A percentile compares a stretch with the other conserved stretches of the same genome.
These are phyloP conservation scores for Sclerotinia trifoliorum DNA, from an alignment of 2,329 filamentous ascomycete species.

Conservation along the genomic window DNA sequence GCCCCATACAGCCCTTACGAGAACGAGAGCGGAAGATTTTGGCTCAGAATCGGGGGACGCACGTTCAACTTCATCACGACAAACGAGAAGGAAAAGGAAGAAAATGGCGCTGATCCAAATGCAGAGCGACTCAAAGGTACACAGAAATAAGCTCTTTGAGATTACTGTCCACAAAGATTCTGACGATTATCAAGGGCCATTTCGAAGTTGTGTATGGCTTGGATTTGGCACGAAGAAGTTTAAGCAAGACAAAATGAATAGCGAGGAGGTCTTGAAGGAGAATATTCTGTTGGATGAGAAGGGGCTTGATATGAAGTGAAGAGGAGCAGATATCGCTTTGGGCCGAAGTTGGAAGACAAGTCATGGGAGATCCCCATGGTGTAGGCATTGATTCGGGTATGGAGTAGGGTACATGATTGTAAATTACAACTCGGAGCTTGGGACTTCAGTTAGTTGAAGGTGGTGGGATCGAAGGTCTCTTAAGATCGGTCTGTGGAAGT, in stretches of 20 bases:
- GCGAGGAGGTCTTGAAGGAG: neutral
- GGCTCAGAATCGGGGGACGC: neutral
- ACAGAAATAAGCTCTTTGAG: neutral
- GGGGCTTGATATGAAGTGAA: conserved; percentile 5
- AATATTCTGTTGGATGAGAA: neutral
- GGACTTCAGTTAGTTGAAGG: fast-evolving
- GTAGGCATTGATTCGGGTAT: neutral
- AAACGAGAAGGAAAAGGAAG: neutral
- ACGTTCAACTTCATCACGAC: neutral
- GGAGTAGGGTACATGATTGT: neutral
- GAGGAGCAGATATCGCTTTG: too few species aligned
- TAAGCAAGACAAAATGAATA: neutral
- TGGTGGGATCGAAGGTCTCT: neutral
- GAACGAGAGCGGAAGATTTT: neutral
- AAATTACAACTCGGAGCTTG: neutral
- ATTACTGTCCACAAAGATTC: neutral
- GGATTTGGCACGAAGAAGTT: neutral
- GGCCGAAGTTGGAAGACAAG: too few species aligned
- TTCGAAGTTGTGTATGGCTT: neutral
- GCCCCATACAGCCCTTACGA: neutral
- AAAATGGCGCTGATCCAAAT: too few species aligned
- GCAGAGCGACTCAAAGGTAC: neutral
- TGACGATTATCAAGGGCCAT: neutral
- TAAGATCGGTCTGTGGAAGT: too few species aligned
- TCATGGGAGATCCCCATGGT: neutral